Base-by-base conservation (phyloP, 495 filamentous ascomycete genomes). In the Daldinia bambusicola region DNA sequence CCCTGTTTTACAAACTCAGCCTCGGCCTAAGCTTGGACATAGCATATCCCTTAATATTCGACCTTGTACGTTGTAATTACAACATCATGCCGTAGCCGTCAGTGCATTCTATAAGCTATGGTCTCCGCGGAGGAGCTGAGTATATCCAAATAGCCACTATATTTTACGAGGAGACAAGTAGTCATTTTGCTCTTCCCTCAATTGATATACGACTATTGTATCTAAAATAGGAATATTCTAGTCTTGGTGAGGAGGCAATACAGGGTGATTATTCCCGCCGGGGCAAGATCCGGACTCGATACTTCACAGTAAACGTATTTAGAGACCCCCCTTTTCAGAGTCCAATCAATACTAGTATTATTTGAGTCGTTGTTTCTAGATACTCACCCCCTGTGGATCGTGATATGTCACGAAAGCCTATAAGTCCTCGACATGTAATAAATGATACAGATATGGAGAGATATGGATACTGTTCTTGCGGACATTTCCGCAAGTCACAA, bases 331-430 rank as follows among this genome's bases (percentile, higher is more conserved):
- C 14, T 45, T 22, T 20, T 22, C 26, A 31, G 13, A 26, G 12
- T 14, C 43, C 40, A 30, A 9, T 60, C 10, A 37, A 69, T 58
- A 34, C 20, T 34, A 16, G 13, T 63, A 45, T 38, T 31, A 67
- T 59, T 52, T 61, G 60, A 56, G 48, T 63, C 48, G 58, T 72
- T 72, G 69, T 64, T 64, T 64, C 69, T 72, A 65, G 48, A 61
- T 20, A 51, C 41, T 51, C 65, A 57, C 50, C 30, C 50, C 50
- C 50, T 53, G 43, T 22, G 50, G 5, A 43, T 43, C 5, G 22
- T 30, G 30, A 32, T 53, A 30, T 53, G 31, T 32, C 50, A 32
- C 13, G 32, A 62, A 52, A 16, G 36, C 14, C 16, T 12, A 36
- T 53, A 30, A 32, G 55, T 32, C 41, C n/a, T 52, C 12, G 41